Evolutionary conservation across 2,329 filamentous ascomycete genomes (phyloP), one percentile per base, ranked within the genome.

Genomic region (Akanthomyces dipterigenus): DNA sequence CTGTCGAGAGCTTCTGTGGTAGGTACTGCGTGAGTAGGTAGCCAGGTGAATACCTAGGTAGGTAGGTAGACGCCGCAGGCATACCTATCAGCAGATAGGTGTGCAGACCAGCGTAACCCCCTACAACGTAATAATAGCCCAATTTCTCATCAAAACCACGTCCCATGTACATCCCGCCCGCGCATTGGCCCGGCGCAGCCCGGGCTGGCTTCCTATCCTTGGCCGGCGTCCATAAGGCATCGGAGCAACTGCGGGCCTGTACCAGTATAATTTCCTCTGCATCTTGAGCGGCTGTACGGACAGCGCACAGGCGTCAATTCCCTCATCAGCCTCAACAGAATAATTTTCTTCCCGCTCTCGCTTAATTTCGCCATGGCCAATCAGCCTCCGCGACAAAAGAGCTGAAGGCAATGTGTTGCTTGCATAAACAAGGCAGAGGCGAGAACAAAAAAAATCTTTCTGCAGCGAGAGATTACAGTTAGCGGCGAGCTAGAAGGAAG

Each of bases 141-240:
- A 31, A 50, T 14, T 43, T 50, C 55, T 58, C 50, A 58, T 50
- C 42, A 50, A 34, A 58, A 11, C 24, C 31, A 42, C 24, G 28
- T 58, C 55, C 55, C 55, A 50, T 58, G 45, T 50, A 34, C 50
- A 5, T 55, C 24, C 40, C 11, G 22, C 18, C 53, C 24, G 40
- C 53, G 53, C 53, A 55, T 55, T 55, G 53, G 53, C 53, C 53
- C 40, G 45, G 43, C 55, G 49, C 20, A 43, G 38, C 38, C 38
- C 6, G 34, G n/a, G 36, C 11, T 40, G 20, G n/a, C 28, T 6
- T 53, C 14, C 22, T 53, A 9, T 5, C 31, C 11, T 34, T 34
- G 31, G 31, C 31, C 7, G 4, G 31, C 31, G 8, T 11, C 26
- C 31, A 54, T 20, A 9, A 40, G 31, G 22, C 28, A 24, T 51